phyloP scores from a whole-genome alignment of 2,329 filamentous ascomycete species.

The Hypoxylon sp. region DNA sequence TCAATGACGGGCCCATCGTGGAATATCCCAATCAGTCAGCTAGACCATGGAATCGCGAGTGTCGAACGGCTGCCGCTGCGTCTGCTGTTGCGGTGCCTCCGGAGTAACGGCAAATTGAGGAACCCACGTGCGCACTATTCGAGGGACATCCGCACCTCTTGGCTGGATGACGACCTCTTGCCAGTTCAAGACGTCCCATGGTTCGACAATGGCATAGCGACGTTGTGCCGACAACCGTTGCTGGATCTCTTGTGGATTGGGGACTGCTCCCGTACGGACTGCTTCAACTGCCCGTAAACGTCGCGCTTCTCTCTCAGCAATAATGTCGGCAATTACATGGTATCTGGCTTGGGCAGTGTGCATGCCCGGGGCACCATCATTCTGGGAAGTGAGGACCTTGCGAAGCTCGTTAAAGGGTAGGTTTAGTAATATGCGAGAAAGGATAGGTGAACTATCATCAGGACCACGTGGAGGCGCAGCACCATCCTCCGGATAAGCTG shows the following conservation, averaged over 20 bases:
- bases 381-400: slow-evolving; percentile 73
- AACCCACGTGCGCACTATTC: slow-evolving; percentile 62
- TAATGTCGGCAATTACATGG: slow-evolving; percentile 64
- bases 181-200: slow-evolving; percentile 67
- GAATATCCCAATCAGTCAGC: slow-evolving; percentile 36
- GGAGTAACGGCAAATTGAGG: slow-evolving; percentile 53
- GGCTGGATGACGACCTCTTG: slow-evolving; percentile 60
- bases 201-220: slow-evolving; percentile 58
- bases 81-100: slow-evolving; percentile 41
- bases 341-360: slow-evolving; percentile 63
- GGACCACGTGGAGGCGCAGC: slow-evolving; percentile 48
- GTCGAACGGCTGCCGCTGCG: slow-evolving; percentile 40
- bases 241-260: slow-evolving; percentile 56
- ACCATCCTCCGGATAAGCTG: slow-evolving; percentile 54
- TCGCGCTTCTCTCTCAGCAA: slow-evolving; percentile 71
- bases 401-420: slow-evolving; percentile 78
- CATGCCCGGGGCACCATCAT: slow-evolving; percentile 68
- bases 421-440: slow-evolving; percentile 79
- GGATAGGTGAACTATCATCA: slow-evolving; percentile 60
- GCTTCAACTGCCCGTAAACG: slow-evolving; percentile 64
- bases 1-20: slow-evolving; percentile 46
- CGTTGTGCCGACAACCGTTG: slow-evolving; percentile 56
- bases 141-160: slow-evolving; percentile 59
- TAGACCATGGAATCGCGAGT: slow-evolving; percentile 53
- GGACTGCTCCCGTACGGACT: slow-evolving; percentile 56